Conservation (phyloP, 805 yeast genomes). For the Candida qinlingensis region DNA sequence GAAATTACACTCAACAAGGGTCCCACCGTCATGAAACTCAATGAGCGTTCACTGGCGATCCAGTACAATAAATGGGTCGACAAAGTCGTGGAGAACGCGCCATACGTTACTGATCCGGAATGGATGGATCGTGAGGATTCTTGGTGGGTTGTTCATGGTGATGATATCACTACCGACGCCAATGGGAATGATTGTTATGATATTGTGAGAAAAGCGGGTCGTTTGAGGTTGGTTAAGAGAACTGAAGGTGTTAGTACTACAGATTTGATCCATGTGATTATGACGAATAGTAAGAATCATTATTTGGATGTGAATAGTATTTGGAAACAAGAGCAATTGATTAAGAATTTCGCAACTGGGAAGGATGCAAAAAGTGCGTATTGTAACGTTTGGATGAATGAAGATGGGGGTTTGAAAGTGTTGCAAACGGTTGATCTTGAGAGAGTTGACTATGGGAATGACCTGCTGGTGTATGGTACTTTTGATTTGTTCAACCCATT, state of each 20-base stretch:
- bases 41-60: constrained; percentile 80
- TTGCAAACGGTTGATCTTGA: constrained; percentile 13
- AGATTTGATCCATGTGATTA: constrained; percentile 86
- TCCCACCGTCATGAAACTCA: constrained; percentile 83
- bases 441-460: constrained; percentile 9
- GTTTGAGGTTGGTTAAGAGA: constrained; percentile 86
- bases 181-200: constrained; percentile 92
- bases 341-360: constrained; percentile 53
- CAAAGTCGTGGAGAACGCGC: constrained; percentile 67
- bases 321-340: constrained; percentile 6
- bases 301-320: constrained; percentile 7
- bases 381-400: constrained; percentile 53
- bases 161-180: constrained; percentile 95
- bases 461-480: constrained; percentile 61
- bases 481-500: constrained; percentile 94
- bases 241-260: constrained; percentile 95
- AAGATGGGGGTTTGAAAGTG: constrained; percentile 23
- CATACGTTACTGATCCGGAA: constrained; percentile 85
- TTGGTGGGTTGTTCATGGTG: constrained; percentile 95
- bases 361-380: constrained; percentile 47
- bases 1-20: constrained; percentile 84
- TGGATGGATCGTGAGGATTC: constrained; percentile 68
- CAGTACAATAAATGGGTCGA: constrained; percentile 90
- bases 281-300: constrained; percentile 27
- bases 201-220: constrained; percentile 73